These are phyloP conservation scores for Euphorbia pulcherrima DNA, from an alignment of 345 rosid genomes.

Conservation along the genomic window DNA sequence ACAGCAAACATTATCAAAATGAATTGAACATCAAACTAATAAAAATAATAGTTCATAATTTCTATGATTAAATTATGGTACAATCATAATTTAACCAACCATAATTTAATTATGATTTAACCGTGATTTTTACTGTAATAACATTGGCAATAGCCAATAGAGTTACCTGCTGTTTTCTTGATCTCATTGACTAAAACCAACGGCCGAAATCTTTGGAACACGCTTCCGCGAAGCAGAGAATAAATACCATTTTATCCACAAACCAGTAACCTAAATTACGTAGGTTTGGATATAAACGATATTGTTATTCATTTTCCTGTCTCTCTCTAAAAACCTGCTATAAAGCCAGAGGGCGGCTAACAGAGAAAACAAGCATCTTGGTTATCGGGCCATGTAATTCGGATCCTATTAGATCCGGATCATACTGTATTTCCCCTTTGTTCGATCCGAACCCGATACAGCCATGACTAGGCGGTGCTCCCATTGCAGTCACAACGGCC, in stretches of 20 bases:
- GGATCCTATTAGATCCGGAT: slow-evolving; percentile 16
- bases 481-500: slow-evolving; percentile 40
- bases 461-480: slow-evolving; percentile 35
- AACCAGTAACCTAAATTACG: slow-evolving; percentile 17
- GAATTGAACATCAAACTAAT: too few relatives aligned
- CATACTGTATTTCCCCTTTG: not conserved
- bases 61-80: too few relatives aligned
- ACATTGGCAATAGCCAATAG: too few relatives aligned
- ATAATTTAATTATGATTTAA: too few relatives aligned
- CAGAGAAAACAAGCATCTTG: not conserved
- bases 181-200: slow-evolving; percentile 2
- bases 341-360: not conserved
- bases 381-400: slow-evolving; percentile 15
- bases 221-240: slow-evolving; percentile 19
- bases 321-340: not conserved
- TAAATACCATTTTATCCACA: not conserved
- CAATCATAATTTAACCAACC: too few relatives aligned
- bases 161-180: slow-evolving; percentile 2
- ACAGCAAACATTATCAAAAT: too few relatives aligned
- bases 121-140: too few relatives aligned
- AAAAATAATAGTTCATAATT: too few relatives aligned
- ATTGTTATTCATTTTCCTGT: not conserved
- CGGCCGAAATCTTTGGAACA: not conserved
- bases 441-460: slow-evolving; percentile 13
- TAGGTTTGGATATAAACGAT: slow-evolving; percentile 15